Percentiles rank a stretch among this genome's conserved stretches.
phyloP scores from a whole-genome alignment of 2,329 filamentous ascomycete species.

The Epichloe sibirici region DNA sequence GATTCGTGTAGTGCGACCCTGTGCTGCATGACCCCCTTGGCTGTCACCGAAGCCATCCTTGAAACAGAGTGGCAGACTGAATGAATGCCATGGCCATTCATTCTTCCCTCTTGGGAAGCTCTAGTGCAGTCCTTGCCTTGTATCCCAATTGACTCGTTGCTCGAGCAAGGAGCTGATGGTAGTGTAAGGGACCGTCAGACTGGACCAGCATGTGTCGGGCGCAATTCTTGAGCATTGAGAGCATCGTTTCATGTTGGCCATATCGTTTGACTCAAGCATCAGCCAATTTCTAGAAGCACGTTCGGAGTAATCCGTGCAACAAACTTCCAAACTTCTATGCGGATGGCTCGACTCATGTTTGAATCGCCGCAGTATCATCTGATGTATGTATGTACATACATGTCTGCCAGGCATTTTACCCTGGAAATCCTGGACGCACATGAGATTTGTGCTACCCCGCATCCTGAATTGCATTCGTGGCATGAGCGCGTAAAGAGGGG shows the following conservation, averaged over 20 bases:
- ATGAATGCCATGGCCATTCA: not conserved
- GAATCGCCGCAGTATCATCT: no score
- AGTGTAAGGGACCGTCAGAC: no score
- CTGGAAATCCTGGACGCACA: not conserved
- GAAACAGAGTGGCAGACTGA: not conserved
- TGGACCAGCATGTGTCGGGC: no score
- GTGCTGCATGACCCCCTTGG: not conserved
- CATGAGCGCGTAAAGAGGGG: slow-evolving; percentile 5
- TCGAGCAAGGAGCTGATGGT: no score
- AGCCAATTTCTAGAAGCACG: no score
- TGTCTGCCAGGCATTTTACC: not conserved
- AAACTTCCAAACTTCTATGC: no score
- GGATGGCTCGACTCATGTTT: no score
- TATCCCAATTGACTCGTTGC: not conserved
- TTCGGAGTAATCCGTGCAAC: no score
- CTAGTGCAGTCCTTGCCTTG: not conserved
- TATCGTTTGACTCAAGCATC: no score
- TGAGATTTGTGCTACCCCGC: slow-evolving; percentile 6
- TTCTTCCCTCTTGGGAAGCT: not conserved
- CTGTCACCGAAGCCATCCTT: not conserved
- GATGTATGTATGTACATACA: no score
- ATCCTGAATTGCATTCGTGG: slow-evolving; percentile 3
- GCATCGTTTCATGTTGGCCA: no score
- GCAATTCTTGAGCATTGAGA: no score
- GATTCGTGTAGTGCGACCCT: not conserved